Conservation (phyloP, 2,329 filamentous ascomycete genomes). For the Neofusicoccum sp. region DNA sequence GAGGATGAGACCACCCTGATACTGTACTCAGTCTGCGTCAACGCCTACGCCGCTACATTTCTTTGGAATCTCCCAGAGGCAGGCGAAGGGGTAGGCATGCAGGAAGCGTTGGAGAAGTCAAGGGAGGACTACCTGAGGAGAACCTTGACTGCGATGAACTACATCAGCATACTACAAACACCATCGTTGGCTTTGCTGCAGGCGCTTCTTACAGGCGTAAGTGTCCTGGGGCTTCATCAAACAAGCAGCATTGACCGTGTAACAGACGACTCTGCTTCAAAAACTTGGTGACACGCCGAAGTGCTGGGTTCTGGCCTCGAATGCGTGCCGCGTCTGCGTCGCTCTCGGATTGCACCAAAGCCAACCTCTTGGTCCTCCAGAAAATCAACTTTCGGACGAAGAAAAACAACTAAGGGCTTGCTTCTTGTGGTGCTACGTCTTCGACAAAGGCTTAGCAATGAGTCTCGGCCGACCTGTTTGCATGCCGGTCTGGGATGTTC, state of each 20-base stretch:
- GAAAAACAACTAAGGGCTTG: constrained; percentile 29
- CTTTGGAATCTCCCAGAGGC: constrained; percentile 26
- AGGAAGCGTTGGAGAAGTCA: constrained; percentile 28
- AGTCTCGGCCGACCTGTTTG: constrained; percentile 31
- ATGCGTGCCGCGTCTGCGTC: constrained; percentile 32
- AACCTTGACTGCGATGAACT: constrained; percentile 31
- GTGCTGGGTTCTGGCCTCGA: constrained; percentile 32
- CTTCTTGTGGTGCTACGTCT: constrained; percentile 32
- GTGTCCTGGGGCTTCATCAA: constrained; percentile 7
- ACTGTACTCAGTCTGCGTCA: constrained; percentile 32
- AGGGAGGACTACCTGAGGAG: constrained; percentile 31
- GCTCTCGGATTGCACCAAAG: constrained; percentile 30
- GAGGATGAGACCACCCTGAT: constrained; percentile 30
- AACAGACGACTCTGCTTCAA: constrained; percentile 32
- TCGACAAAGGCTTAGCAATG: constrained; percentile 33
- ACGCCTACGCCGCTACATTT: constrained; percentile 27
- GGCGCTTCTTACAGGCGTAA: constrained; percentile 31
- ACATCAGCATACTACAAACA: constrained; percentile 28
- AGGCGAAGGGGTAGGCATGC: constrained; percentile 27
- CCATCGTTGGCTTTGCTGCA: constrained; percentile 32
- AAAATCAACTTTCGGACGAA: constrained; percentile 21
- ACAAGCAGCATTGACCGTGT: background rate
- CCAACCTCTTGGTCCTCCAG: constrained; percentile 18
- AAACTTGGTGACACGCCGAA: constrained; percentile 33
- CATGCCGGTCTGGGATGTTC: constrained; percentile 28